A percentile compares a stretch with the other conserved stretches of the same genome.
phyloP scores from a whole-genome alignment of 2,329 filamentous ascomycete genomes.

The Ophiostoma populinum region DNA sequence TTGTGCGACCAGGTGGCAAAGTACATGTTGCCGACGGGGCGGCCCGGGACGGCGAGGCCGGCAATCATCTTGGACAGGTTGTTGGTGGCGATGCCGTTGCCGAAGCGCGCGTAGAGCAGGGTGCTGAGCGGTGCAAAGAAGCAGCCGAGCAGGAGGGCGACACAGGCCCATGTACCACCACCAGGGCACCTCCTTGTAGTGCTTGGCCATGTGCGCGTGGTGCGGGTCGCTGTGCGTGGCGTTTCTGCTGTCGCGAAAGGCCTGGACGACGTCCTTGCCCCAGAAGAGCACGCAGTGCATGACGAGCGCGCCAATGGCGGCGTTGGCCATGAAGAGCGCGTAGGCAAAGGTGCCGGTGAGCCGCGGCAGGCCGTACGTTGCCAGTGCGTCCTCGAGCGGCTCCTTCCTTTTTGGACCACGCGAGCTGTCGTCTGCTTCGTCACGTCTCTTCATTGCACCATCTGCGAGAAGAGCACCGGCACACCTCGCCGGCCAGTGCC shows the following conservation, averaged over 20 bases:
- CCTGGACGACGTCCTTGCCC: constrained; percentile 30
- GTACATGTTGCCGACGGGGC: constrained; percentile 39
- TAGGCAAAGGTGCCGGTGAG: constrained; percentile 33
- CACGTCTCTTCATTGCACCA: too few species aligned
- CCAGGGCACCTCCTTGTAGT: constrained; percentile 33
- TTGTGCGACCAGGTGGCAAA: constrained; percentile 42
- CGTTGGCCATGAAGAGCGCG: constrained; percentile 37
- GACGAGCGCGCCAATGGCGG: constrained; percentile 38
- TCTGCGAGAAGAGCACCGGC: too few species aligned
- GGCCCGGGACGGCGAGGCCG: constrained; percentile 30
- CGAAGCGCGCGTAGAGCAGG: constrained; percentile 32
- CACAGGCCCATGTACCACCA: constrained; percentile 27
- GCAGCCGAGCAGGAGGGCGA: constrained; percentile 25
- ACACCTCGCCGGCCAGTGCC: too few species aligned
- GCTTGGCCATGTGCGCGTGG: constrained; percentile 31
- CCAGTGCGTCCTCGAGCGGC: constrained; percentile 22
- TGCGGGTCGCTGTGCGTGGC: constrained; percentile 31
- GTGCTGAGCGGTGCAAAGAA: constrained; percentile 36
- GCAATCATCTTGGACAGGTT: constrained; percentile 40
- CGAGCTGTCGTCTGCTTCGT: too few species aligned
- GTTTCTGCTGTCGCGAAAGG: constrained; percentile 28
- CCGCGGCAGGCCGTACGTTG: constrained; percentile 26
- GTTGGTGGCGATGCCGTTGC: constrained; percentile 40
- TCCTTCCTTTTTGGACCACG: too few species aligned
- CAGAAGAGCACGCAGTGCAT: constrained; percentile 36